These are phyloP conservation scores for Chlorophyllum brunneum DNA, from an alignment of 768 basidiomycete species.

Conservation along the genomic window DNA sequence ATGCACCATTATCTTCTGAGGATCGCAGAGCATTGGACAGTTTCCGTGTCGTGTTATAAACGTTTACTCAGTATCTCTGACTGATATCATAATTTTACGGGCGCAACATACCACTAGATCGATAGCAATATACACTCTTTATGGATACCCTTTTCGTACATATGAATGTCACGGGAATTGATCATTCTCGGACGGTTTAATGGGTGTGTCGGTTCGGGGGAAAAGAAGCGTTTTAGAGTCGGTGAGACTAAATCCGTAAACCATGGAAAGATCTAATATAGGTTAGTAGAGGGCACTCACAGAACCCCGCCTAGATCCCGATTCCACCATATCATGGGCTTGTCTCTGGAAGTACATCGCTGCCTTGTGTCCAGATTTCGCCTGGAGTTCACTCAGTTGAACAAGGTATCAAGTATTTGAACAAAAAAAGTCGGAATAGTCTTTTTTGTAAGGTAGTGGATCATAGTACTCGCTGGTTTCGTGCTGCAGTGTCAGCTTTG, in stretches of 20 bases:
- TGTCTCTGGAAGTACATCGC: too few species aligned
- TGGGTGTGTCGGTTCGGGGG: background rate
- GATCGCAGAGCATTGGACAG: constrained; percentile 56
- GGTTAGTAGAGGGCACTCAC: background rate
- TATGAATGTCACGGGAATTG: background rate
- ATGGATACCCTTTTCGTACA: constrained; percentile 14
- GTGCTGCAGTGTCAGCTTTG: too few species aligned
- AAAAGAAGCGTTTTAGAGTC: constrained; percentile 29
- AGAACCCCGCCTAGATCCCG: background rate
- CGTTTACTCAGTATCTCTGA: background rate
- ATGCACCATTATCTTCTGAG: constrained; percentile 48
- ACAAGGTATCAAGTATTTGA: too few species aligned
- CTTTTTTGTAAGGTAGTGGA: too few species aligned
- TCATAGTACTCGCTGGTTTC: too few species aligned
- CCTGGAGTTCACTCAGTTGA: too few species aligned
- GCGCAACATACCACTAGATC: constrained; percentile 1
- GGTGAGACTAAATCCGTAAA: constrained; percentile 23
- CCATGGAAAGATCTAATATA: constrained; percentile 1
- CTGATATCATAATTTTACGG: background rate
- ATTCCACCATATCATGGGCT: background rate
- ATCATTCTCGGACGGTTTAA: background rate
- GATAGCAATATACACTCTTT: constrained; percentile 4
- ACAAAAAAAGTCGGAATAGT: too few species aligned
- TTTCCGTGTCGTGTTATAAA: constrained; percentile 39
- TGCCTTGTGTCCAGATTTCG: too few species aligned